Percentiles rank a stretch among this genome's conserved stretches.
Evolutionary conservation across 2,329 filamentous ascomycete genomes (phyloP).

Genomic region (Furcasterigmium sp.): DNA sequence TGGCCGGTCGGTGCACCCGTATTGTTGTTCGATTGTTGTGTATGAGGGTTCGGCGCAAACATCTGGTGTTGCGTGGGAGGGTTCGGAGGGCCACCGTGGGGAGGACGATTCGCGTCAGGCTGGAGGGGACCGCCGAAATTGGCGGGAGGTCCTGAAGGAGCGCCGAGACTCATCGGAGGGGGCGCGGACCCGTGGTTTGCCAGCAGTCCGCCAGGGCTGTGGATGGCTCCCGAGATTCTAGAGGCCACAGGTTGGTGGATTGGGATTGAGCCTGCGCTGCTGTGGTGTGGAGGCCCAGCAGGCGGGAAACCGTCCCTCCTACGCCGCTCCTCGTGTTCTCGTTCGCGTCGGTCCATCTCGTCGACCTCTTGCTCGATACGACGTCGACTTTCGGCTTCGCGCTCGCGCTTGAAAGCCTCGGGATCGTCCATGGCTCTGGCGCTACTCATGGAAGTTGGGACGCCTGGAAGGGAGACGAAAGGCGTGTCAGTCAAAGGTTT

Average conservation of each 20-base stretch:
- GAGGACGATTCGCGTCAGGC: slow-evolving; percentile 42
- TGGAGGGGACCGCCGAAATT: slow-evolving; percentile 52
- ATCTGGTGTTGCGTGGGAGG: slow-evolving; percentile 47
- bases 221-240: slow-evolving; percentile 73
- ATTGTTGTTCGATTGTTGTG: slow-evolving; percentile 44
- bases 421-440: slow-evolving; percentile 12
- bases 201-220: slow-evolving; percentile 85
- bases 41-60: slow-evolving; percentile 49
- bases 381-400: slow-evolving; percentile 20
- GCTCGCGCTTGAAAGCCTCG: slow-evolving; percentile 24
- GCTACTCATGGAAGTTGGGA: slow-evolving; percentile 12
- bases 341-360: slow-evolving; percentile 52
- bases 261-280: slow-evolving; percentile 80
- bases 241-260: slow-evolving; percentile 93
- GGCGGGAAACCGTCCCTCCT: slow-evolving; percentile 62
- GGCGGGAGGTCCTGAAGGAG: slow-evolving; percentile 42
- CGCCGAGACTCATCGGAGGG: slow-evolving; percentile 46
- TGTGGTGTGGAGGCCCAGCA: slow-evolving; percentile 66
- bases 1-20: slow-evolving; percentile 56
- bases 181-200: slow-evolving; percentile 62
- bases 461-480: slow-evolving; percentile 1
- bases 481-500: neutral
- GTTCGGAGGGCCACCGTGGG: slow-evolving; percentile 46
- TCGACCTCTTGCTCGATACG: slow-evolving; percentile 24
- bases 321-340: slow-evolving; percentile 59